Conservation (phyloP, 257 asterid species). For the Solanum chiquidenum region DNA sequence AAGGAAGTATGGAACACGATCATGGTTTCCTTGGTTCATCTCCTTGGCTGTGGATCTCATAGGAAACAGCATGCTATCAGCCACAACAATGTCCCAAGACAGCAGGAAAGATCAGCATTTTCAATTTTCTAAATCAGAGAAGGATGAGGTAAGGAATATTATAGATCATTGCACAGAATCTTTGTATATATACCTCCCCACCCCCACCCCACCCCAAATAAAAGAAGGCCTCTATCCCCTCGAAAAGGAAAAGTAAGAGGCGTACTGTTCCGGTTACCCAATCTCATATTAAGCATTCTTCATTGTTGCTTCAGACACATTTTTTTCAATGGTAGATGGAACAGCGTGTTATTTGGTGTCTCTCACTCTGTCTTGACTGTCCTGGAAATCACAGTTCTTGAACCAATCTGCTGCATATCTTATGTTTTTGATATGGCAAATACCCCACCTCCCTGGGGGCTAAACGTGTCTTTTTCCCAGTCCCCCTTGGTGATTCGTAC, state of each 20-base stretch:
- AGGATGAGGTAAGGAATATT: slow-evolving; percentile 56
- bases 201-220: neutral
- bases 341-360: neutral
- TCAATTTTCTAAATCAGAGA: slow-evolving; percentile 48
- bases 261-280: neutral
- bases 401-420: neutral
- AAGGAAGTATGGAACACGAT: slow-evolving; percentile 57
- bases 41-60: slow-evolving; percentile 62
- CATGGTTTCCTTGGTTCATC: slow-evolving; percentile 91
- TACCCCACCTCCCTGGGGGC: neutral
- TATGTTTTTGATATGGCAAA: neutral
- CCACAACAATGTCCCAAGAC: slow-evolving; percentile 13
- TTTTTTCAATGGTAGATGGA: neutral
- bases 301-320: neutral
- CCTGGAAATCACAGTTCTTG: neutral
- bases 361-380: neutral
- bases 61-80: slow-evolving; percentile 59
- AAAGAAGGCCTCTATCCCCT: neutral
- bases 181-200: neutral
- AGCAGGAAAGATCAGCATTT: slow-evolving; percentile 25
- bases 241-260: neutral
- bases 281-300: neutral
- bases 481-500: neutral
- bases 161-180: neutral
- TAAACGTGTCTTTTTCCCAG: neutral